Evolutionary conservation across 495 filamentous ascomycete species (phyloP).

Genomic region (Trichoderma virens): DNA sequence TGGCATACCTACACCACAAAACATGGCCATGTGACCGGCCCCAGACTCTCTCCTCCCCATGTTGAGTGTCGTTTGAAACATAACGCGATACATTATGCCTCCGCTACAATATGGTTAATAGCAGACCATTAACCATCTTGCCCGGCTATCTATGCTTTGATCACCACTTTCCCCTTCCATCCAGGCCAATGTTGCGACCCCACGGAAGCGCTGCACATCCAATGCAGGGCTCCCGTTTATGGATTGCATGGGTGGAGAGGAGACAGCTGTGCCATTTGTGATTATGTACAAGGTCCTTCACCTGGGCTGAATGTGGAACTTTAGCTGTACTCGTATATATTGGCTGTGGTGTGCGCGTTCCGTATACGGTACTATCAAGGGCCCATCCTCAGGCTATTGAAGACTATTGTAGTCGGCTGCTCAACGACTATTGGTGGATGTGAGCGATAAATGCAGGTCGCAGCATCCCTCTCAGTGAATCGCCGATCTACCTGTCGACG

Average conservation of each 20-base stretch:
- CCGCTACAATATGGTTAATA: background rate
- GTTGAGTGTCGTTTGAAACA: background rate
- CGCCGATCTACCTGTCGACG: too few species aligned
- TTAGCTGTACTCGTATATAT: too few species aligned
- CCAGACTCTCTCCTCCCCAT: background rate
- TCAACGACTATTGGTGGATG: too few species aligned
- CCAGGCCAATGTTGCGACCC: background rate
- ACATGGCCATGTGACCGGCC: background rate
- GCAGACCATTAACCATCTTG: background rate
- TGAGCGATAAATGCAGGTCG: too few species aligned
- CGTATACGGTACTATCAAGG: too few species aligned
- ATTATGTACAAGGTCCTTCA: background rate
- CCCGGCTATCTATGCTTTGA: background rate
- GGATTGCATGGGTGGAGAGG: background rate
- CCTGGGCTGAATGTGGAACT: too few species aligned
- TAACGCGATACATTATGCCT: too few species aligned
- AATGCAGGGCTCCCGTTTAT: conserved; percentile 1
- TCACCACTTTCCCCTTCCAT: background rate
- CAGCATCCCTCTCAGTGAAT: too few species aligned
- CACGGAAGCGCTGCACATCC: background rate
- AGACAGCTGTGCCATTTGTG: background rate
- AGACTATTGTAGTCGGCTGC: too few species aligned
- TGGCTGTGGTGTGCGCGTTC: too few species aligned
- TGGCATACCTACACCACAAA: background rate
- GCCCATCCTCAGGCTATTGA: too few species aligned